Evolutionary conservation across 2,329 filamentous ascomycete genomes (phyloP), one percentile per base, ranked within the genome.

Genomic region (Ophiocordyceps camponoti-floridani): DNA sequence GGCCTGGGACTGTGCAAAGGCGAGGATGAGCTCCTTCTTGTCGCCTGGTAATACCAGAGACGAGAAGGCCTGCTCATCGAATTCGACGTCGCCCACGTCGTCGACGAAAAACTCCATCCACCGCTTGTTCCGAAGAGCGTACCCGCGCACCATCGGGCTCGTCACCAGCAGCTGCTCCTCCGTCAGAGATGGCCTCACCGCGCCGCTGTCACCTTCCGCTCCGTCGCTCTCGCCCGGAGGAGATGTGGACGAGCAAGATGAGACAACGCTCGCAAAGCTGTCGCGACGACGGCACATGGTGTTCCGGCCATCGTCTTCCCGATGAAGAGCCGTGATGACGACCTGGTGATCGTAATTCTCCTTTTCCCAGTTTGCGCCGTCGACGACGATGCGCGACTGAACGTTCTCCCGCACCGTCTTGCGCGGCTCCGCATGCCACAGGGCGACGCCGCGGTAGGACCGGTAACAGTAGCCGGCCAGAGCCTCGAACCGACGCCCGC

Each of bases 31-130:
- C 37, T 72, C 66, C 54, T 74, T 74, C 44, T 70, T 62, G 27
- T 66, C 66, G 1, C 61, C 50, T 1, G 67, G 65, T 23, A 74
- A 60, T 10, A 73, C 69, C 3, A 74, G 65, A 3, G 59, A 64
- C 37, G 62, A 55, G 44, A 74, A 75, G 8, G 69, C 69, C 31
- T 62, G 54, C 6, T 60, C 59, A 49, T 70, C 69, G 64, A 69
- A 75, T 37, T 57, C 47, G 42, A 73, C 66, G 31, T 67, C 62
- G 2, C 48, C 46, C 5, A 71, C 57, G 12, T 63, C 53, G 41
- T 70, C 66, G 42, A 73, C 58, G 48, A 61, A 69, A 48, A 72
- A 70, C 46, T 69, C 66, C 47, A 68, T 61, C 67, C 65, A 71
- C 46, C 61, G 60, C 54, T 67, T 68, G 44, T 62, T 62, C 52